These are phyloP conservation scores for Oxyria digyna DNA, from an alignment of 148 eudicot species.

Conservation along the genomic window DNA sequence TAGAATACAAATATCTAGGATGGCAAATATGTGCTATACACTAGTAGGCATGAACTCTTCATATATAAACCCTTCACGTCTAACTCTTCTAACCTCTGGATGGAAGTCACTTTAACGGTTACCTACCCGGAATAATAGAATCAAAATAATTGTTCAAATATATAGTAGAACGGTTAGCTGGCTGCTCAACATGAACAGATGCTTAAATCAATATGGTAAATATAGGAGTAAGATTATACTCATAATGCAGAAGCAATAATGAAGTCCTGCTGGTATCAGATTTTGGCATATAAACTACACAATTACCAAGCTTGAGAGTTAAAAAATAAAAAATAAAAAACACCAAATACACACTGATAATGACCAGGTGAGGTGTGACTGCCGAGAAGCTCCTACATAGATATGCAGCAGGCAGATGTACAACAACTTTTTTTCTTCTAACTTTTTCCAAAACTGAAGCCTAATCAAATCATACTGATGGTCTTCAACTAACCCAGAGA, in stretches of 20 bases:
- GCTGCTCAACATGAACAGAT: background rate
- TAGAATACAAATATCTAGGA: no score
- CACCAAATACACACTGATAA: background rate
- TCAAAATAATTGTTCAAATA: background rate
- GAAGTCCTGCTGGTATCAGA: background rate
- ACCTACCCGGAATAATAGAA: slow-evolving; percentile 51
- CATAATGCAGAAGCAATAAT: background rate
- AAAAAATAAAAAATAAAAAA: no score
- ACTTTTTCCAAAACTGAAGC: no score
- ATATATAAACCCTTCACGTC: slow-evolving; percentile 96
- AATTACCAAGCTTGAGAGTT: background rate
- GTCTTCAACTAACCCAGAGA: background rate
- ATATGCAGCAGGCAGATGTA: background rate
- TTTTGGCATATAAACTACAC: background rate
- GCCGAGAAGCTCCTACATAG: background rate
- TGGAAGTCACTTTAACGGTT: slow-evolving; percentile 97
- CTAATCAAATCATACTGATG: background rate
- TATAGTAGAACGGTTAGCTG: background rate
- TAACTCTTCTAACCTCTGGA: slow-evolving; percentile 96
- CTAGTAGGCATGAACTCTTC: slow-evolving; percentile 99
- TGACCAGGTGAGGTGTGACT: background rate
- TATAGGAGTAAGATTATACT: background rate
- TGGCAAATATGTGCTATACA: no score
- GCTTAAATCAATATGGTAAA: background rate
- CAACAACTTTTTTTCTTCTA: background rate